phyloP scores from a whole-genome alignment of 2,329 filamentous ascomycete genomes.

The Neonectria magnoliae region DNA sequence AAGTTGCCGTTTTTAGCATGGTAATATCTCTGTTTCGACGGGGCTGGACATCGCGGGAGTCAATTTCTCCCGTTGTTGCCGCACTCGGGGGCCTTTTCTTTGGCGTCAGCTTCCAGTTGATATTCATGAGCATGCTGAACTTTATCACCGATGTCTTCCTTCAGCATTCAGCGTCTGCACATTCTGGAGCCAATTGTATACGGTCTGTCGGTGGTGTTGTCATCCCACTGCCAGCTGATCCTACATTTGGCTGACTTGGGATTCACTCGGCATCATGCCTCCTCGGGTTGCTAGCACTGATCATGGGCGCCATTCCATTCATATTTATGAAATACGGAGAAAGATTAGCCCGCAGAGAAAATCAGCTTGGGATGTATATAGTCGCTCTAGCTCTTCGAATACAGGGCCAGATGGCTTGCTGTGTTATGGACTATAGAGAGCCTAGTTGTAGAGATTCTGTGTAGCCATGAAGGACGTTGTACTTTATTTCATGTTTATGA shows the following conservation, averaged over 20 bases:
- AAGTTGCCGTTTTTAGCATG: neutral
- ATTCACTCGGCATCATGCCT: conserved; percentile 32
- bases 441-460: too few species aligned
- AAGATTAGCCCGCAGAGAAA: too few species aligned
- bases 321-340: conserved; percentile 21
- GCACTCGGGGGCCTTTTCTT: conserved; percentile 5
- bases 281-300: conserved; percentile 20
- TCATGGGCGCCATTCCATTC: conserved; percentile 26
- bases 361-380: too few species aligned
- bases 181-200: conserved; percentile 15
- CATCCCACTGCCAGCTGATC: conserved; percentile 23
- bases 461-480: too few species aligned
- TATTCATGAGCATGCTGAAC: conserved; percentile 21
- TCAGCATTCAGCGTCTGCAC: conserved; percentile 20
- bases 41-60: conserved; percentile 24
- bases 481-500: too few species aligned
- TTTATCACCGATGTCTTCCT: conserved; percentile 21
- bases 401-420: too few species aligned
- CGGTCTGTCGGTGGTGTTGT: conserved; percentile 19
- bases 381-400: too few species aligned
- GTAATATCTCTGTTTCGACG: conserved; percentile 32
- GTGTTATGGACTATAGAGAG: too few species aligned
- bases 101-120: conserved; percentile 1
- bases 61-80: conserved; percentile 1
- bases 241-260: conserved; percentile 28